Evolutionary conservation across 129 eudicot genomes (phyloP).

Genomic region (Flaveria robusta): DNA sequence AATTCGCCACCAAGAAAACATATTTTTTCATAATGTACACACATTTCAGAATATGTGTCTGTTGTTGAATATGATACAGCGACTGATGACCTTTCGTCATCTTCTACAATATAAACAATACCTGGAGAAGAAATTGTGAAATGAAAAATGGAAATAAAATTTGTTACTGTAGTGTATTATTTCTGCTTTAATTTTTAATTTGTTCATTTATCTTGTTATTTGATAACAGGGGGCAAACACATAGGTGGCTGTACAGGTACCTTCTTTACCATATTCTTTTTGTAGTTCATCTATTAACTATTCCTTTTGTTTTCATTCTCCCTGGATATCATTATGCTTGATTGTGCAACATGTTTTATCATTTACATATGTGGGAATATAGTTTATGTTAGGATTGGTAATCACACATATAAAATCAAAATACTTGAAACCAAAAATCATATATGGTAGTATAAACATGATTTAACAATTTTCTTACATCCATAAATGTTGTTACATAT

Average conservation of each 20-base stretch:
- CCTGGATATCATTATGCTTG: conserved; percentile 8
- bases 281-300: background rate
- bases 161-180: background rate
- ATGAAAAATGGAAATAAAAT: conserved; percentile 1
- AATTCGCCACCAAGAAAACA: conserved; percentile 2
- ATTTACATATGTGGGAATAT: background rate
- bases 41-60: conserved; percentile 5
- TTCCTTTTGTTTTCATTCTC: conserved; percentile 1
- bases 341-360: background rate
- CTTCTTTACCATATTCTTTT: conserved; percentile 8
- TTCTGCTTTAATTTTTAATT: conserved; percentile 7
- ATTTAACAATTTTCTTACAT: background rate
- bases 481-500: background rate
- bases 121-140: background rate
- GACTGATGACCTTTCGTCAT: background rate
- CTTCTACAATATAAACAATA: conserved; percentile 2
- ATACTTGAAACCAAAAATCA: conserved; percentile 6
- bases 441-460: conserved; percentile 2
- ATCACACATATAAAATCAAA: conserved; percentile 1
- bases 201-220: conserved; percentile 22
- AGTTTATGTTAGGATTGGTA: conserved; percentile 1
- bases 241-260: conserved; percentile 95
- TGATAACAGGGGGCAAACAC: conserved; percentile 77
- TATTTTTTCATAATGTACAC: background rate
- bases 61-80: background rate